These are phyloP conservation scores for Hypholoma fasciculare DNA, from an alignment of 768 basidiomycete genomes.

Conservation along the genomic window DNA sequence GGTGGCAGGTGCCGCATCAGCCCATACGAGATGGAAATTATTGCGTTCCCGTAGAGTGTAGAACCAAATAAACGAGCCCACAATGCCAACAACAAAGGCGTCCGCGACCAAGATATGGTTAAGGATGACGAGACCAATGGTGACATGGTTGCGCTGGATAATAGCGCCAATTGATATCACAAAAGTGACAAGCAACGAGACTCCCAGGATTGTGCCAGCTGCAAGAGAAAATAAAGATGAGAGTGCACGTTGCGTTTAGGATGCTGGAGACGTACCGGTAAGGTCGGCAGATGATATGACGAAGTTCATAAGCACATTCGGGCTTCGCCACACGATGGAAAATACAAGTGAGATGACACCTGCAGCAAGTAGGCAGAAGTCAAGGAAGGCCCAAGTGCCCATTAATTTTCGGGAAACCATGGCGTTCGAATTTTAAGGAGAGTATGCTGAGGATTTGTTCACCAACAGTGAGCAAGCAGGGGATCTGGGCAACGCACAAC, in stretches of 20 bases:
- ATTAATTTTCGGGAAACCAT: constrained; percentile 78
- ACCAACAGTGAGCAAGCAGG: background rate
- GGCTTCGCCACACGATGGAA: constrained; percentile 69
- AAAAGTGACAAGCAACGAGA: constrained; percentile 66
- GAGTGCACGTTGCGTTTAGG: background rate
- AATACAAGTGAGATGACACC: constrained; percentile 65
- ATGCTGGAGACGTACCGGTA: constrained; percentile 45
- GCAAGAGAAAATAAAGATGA: constrained; percentile 6
- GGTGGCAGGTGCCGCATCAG: constrained; percentile 39
- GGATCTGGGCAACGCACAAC: constrained; percentile 5
- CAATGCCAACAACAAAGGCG: constrained; percentile 54
- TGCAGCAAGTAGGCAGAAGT: constrained; percentile 67
- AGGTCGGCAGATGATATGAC: constrained; percentile 60
- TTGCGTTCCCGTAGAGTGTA: constrained; percentile 71
- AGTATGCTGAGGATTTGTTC: constrained; percentile 9
- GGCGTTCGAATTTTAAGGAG: constrained; percentile 20
- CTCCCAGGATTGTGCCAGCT: constrained; percentile 76
- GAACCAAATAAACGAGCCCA: constrained; percentile 82
- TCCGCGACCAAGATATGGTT: constrained; percentile 76
- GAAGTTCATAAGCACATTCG: constrained; percentile 74
- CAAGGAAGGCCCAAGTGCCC: constrained; percentile 72
- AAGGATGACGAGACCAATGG: constrained; percentile 67
- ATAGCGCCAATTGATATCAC: constrained; percentile 71
- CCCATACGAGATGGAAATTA: constrained; percentile 65
- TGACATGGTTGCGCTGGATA: constrained; percentile 68